Percentiles rank a stretch among this genome's conserved stretches.
Conservation (phyloP, 2,329 filamentous ascomycete genomes). For the Fusarium dimerum region DNA sequence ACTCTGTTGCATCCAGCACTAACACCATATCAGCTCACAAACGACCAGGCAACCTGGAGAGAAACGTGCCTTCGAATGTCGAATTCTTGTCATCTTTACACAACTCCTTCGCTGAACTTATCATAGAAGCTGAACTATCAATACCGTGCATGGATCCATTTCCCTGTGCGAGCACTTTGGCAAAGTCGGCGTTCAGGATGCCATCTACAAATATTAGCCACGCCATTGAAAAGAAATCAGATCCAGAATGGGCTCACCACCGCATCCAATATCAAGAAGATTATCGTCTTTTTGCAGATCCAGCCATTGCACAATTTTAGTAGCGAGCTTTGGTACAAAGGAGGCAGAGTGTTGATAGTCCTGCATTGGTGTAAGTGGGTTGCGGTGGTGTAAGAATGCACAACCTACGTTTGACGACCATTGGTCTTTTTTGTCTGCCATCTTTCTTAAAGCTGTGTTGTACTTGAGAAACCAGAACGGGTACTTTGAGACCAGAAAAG, state of each 20-base stretch:
- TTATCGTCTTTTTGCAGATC: constrained; percentile 58
- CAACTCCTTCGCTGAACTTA: constrained; percentile 49
- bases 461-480: no score
- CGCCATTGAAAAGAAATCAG: constrained; percentile 6
- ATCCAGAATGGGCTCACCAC: constrained; percentile 43
- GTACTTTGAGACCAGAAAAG: no score
- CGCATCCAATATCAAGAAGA: constrained; percentile 65
- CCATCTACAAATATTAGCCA: constrained; percentile 46
- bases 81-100: constrained; percentile 40
- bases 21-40: constrained; percentile 1
- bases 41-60: neutral
- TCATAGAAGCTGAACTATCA: constrained; percentile 62
- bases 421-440: constrained; percentile 29
- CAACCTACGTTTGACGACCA: constrained; percentile 31
- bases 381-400: neutral
- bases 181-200: constrained; percentile 57
- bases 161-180: constrained; percentile 46
- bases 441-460: constrained; percentile 2
- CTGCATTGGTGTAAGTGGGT: constrained; percentile 35
- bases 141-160: constrained; percentile 54
- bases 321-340: constrained; percentile 64
- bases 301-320: constrained; percentile 59
- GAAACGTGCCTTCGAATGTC: constrained; percentile 45
- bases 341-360: constrained; percentile 62
- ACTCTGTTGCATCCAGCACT: constrained; percentile 50